A percentile compares a stretch with the other conserved stretches of the same genome.
Conservation (phyloP, 306 rosid species). For the Boehmeria nivea region DNA sequence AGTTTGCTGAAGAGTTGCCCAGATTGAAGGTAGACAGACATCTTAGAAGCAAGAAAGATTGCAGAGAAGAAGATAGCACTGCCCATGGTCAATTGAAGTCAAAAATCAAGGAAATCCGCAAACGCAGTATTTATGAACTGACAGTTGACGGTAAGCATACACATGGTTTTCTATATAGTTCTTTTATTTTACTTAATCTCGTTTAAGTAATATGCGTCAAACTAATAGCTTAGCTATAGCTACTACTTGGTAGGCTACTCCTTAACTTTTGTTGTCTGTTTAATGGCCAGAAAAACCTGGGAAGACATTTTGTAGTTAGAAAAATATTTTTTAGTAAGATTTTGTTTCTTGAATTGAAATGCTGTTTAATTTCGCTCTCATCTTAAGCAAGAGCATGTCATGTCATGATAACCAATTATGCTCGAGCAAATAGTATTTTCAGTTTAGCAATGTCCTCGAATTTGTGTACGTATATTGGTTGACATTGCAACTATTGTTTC, state of each 20-base stretch:
- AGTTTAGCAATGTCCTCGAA: background rate
- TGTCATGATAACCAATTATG: background rate
- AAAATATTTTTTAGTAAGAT: background rate
- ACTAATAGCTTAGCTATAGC: background rate
- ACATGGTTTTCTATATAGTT: background rate
- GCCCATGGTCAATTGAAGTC: conserved; percentile 27
- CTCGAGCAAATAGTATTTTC: background rate
- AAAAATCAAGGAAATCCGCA: conserved; percentile 40
- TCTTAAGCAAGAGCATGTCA: background rate
- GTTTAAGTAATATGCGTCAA: background rate
- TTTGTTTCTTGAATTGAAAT: background rate
- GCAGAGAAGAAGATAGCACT: conserved; percentile 14
- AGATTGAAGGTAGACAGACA: conserved; percentile 26
- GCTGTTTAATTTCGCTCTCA: background rate
- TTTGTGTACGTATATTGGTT: background rate
- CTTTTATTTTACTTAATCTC: background rate
- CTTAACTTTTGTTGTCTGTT: too few species aligned
- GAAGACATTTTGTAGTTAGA: background rate
- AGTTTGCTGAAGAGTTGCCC: conserved; percentile 13
- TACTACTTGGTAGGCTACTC: background rate
- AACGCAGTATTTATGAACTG: conserved; percentile 60
- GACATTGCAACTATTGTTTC: background rate
- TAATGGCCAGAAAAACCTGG: too few species aligned
- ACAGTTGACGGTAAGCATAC: conserved; percentile 42
- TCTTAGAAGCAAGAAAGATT: conserved; percentile 21